A percentile compares a stretch with the other conserved stretches of the same genome.
Conservation (phyloP, 2,329 filamentous ascomycete genomes). For the Penicillium brevicompactum region DNA sequence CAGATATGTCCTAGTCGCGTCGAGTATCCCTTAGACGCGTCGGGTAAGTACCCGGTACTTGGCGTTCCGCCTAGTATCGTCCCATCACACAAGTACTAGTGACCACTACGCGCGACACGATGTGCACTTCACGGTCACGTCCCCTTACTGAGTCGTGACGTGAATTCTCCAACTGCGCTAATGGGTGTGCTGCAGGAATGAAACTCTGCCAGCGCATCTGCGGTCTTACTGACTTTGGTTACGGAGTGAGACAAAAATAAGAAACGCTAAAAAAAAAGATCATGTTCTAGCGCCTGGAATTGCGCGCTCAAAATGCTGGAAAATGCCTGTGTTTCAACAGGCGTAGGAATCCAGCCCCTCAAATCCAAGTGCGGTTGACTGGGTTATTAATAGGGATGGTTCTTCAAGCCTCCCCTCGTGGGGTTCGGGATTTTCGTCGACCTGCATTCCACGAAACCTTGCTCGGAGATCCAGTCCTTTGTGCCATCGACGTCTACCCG, state of each 20-base stretch:
- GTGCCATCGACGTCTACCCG: neutral
- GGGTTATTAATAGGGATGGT: constrained; percentile 8
- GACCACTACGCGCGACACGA: constrained; percentile 5
- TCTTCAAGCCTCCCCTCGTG: constrained; percentile 4
- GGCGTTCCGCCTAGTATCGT: neutral
- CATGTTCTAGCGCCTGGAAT: neutral
- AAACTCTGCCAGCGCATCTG: constrained; percentile 9
- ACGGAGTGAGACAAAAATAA: neutral
- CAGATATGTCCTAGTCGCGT: constrained; percentile 1
- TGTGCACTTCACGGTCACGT: neutral
- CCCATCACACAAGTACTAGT: constrained; percentile 1
- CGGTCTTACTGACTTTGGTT: neutral
- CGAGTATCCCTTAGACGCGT: constrained; percentile 17
- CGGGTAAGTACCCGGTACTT: constrained; percentile 6
- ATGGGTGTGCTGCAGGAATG: neutral
- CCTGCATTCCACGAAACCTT: constrained; percentile 4
- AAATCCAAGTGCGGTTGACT: neutral
- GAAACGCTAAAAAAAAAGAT: too few relatives aligned
- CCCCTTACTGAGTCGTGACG: constrained; percentile 6
- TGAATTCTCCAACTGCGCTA: neutral
- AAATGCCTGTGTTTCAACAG: constrained; percentile 3
- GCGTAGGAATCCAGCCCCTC: neutral
- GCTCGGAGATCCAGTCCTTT: neutral
- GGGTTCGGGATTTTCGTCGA: neutral
- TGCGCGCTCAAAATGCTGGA: neutral